These are phyloP conservation scores for Pestalotiopsis fici DNA, from an alignment of 2,329 filamentous ascomycete genomes.

Conservation along the genomic window DNA sequence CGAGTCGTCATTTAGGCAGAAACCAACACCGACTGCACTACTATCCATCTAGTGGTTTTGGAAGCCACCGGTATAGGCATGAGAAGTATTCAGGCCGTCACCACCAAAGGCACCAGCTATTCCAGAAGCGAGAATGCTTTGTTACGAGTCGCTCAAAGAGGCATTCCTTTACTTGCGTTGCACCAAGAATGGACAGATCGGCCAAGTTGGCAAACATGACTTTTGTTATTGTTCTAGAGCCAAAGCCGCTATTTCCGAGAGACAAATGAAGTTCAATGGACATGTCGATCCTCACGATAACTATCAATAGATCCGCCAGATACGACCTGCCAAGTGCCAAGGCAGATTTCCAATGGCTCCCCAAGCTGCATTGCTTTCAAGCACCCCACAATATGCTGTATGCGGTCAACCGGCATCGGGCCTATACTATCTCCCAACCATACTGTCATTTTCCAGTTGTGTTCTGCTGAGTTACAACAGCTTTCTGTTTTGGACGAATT, in stretches of 20 bases:
- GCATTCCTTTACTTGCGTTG: neutral
- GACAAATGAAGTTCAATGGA: neutral
- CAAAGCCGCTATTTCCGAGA: neutral
- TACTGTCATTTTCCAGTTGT: conserved; percentile 8
- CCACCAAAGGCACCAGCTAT: neutral
- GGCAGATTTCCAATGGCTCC: conserved; percentile 1
- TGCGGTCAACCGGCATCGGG: conserved; percentile 25
- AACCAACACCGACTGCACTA: neutral
- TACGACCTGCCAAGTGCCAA: conserved; percentile 9
- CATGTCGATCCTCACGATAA: neutral
- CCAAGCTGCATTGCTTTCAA: conserved; percentile 15
- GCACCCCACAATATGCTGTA: conserved; percentile 20
- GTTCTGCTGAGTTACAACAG: conserved; percentile 11
- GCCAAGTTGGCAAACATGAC: neutral
- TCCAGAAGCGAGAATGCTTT: neutral
- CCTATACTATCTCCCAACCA: neutral
- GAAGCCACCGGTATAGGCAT: neutral
- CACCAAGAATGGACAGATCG: neutral
- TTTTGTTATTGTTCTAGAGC: too few species aligned
- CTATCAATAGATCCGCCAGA: conserved; percentile 9
- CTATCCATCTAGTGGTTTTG: neutral
- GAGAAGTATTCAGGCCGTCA: neutral
- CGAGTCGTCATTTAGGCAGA: neutral
- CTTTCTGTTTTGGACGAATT: neutral
- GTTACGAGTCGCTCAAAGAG: neutral